Base-by-base conservation (phyloP, 805 yeast genomes). In the Diddensiella santjacobensis region DNA sequence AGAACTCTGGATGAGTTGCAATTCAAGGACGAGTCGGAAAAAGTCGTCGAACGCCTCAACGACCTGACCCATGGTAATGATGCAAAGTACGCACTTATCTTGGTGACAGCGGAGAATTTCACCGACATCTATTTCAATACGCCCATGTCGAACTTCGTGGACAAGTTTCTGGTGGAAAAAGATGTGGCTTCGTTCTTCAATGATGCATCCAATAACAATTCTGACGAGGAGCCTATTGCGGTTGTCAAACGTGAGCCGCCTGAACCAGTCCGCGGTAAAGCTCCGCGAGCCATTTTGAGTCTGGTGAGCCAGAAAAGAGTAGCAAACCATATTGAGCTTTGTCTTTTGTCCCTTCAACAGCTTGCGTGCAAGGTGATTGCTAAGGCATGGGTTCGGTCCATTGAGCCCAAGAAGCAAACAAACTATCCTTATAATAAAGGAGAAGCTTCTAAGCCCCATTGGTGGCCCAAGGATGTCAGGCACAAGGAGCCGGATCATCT, bases 401-500 rank as follows among this genome's bases (percentile, higher is more conserved):
- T 83, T 13, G 88, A 83, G 58, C 90, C 91, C 1, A 71, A 66
- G 46, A 84, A 84, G 53, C 87, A 83, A 63, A 71, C 82, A 1
- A 64, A 67, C 20, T 74, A 67, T 55, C 91, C 91, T 2, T 84
- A 84, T 60, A 82, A 78, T 46, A 58, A 60, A 6, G 79, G 79
- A 2, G 74, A 75, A 11, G 42, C 22, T 0, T 56, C 75, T 10
- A 76, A 70, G 52, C 93, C 91, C 0, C 57, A 59, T 3, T 84
- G 90, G 90, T 84, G 93, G 93, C 90, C 90, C 0, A 31, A 38
- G 0, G 48, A 53, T 10, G 76, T 81, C 1, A 67, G 77, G 31
- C 91, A 84, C 63, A 71, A 69, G 39, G 90, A 84, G 58, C 91
- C 91, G 0, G 91, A 84, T 60, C 91, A 85, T 64, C 66, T 85